Evolutionary conservation across 305 asterid genomes (phyloP), one percentile per base, ranked within the genome.

Genomic region (Fraxinus dipetala): DNA sequence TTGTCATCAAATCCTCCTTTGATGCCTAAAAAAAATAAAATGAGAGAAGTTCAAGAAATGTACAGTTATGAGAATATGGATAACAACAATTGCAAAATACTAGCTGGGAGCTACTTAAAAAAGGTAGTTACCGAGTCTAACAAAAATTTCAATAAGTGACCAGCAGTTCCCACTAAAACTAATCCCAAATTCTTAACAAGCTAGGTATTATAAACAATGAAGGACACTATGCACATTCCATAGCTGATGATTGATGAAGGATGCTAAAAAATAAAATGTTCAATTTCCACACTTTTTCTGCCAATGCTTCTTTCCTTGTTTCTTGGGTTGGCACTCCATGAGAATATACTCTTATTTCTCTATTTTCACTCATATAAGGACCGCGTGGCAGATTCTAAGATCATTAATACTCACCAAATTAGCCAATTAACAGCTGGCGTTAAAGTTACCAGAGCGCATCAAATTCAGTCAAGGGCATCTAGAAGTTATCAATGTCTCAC

Each of bases 1-100:
- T 83, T 90, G 88, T 91, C 90, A 36, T 94, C 97, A 83, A 96
- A 96, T 79, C 99, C 99, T 79, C 98, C 98, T 32, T 93, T 92
- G 20, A 94, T 35, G 59, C 98, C 99, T 96, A 79, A 79, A 89
- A 83, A 83, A 73, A 79, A 84, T 20, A 85, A 81, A 77, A 75
- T 16, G 48, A 77, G 54, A 76, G 22, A 34, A 79, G 40, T 74
- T 54, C 72, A 56, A 81, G n/a, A 26, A 74, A 72, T 18, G 35
- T 56, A 40, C 77, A 38, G 24, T 63, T 54, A 76, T 75, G 31
- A 43, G 59, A 32, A 70, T 31, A 28, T 9, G 18, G 75, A 69
- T 16, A 67, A 80, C 36, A 18, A 79, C 51, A 63, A 67, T 59
- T 78, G 63, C 40, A 80, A 56, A 76, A 18, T 45, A 51, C 10